These are phyloP conservation scores for Solanum lignicaule DNA, from an alignment of 257 asterid species.

Conservation along the genomic window DNA sequence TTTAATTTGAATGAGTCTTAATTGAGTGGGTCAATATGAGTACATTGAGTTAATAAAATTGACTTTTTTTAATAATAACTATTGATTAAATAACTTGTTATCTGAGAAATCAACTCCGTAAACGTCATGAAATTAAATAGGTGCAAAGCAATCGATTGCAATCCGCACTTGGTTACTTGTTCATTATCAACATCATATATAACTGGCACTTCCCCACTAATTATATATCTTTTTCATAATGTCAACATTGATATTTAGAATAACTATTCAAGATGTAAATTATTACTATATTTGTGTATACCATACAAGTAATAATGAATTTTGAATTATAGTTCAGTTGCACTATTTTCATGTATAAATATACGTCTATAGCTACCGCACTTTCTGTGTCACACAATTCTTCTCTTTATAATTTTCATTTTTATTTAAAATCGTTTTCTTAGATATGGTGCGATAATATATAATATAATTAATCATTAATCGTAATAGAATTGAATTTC, in stretches of 20 bases:
- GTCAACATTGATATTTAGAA: neutral
- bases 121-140: neutral
- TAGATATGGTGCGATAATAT: neutral
- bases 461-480: neutral
- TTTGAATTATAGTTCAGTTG: neutral
- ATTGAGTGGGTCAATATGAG: neutral
- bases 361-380: neutral
- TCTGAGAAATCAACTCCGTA: neutral
- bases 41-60: neutral
- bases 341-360: neutral
- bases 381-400: neutral
- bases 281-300: slow-evolving; percentile 7
- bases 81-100: neutral
- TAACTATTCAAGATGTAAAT: neutral
- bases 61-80: neutral
- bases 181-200: slow-evolving; percentile 4
- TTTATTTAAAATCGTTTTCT: neutral
- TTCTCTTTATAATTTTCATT: neutral
- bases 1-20: neutral
- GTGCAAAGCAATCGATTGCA: neutral
- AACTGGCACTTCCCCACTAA: neutral
- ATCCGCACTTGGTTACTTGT: neutral
- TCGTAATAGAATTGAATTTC: neutral
- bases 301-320: slow-evolving; percentile 7
- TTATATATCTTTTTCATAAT: neutral